Base-by-base conservation (phyloP, 2,329 filamentous ascomycete species). In the Aureobasidium sp. region DNA sequence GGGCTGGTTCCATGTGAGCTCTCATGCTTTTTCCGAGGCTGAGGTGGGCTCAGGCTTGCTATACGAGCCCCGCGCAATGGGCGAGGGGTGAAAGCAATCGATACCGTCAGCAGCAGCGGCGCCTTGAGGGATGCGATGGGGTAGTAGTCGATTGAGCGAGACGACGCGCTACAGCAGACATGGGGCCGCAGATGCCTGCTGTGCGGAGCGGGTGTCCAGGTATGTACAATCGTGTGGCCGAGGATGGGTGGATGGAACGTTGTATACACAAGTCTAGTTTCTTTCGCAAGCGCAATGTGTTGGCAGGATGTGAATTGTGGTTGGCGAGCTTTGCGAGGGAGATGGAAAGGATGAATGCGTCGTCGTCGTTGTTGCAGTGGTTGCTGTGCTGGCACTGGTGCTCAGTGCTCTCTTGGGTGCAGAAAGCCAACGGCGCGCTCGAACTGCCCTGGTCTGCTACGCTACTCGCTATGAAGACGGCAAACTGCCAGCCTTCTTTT, bases 91-190 rank as follows among this genome's bases (percentile, higher is more conserved):
- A 20, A 20, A 43, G 52, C 50, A 27, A 39, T 29, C 26, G 29
- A 10, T 5, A 6, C 32, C 32, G 44, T 47, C 55, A 59, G 32
- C 55, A 59, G 43, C 29, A 47, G 55, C 44, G 32, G 43, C 24
- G 55, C 37, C 43, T 29, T 5, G 43, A 47, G 29, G 27, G 43
- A n/a, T 32, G 17, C n/a, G 53, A 47, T 29, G 39, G 26, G 41
- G 24, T 39, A 15, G 32, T 48, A 32, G 43, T 59, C 32, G 44
- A 12, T 46, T 59, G 53, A 36, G 46, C 46, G 36, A 60, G 57
- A 47, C 57, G 57, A 51, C 57, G 57, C 57, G 57, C 57, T 60
- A 60, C 57, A 60, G 57, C 57, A 60, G 57, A 60, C 57, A 60
- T 60, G 46, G 57, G 57, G 57, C 57, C 57, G 32, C 57, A 20